Evolutionary conservation across 768 basidiomycete species (phyloP).

Genomic region (Melanogaster broomeanus): DNA sequence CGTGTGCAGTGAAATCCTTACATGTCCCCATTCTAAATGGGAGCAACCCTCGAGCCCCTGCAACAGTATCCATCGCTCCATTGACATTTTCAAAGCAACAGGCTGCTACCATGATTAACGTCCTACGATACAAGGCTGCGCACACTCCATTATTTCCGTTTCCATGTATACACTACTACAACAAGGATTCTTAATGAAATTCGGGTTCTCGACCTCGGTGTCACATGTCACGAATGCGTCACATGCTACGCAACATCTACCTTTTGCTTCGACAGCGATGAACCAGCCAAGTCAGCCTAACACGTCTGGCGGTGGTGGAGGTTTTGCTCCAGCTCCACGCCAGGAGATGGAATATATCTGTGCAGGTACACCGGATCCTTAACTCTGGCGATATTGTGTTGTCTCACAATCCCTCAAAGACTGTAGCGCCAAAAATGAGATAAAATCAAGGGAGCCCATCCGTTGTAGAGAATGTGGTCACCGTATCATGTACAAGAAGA

Average conservation of each 20-base stretch:
- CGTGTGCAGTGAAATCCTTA: too few species aligned
- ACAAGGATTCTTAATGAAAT: too few species aligned
- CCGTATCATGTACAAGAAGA: constrained; percentile 98
- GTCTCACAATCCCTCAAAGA: constrained; percentile 47
- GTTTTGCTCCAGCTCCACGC: constrained; percentile 41
- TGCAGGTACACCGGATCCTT: constrained; percentile 57
- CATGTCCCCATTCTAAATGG: too few species aligned
- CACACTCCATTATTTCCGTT: too few species aligned
- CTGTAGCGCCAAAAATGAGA: constrained; percentile 91
- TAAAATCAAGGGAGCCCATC: constrained; percentile 89
- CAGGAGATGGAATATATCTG: constrained; percentile 85
- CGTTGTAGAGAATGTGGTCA: constrained; percentile 97
- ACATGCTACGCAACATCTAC: constrained; percentile 19
- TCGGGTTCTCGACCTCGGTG: neutral
- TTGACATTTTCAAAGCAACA: too few species aligned
- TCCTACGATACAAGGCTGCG: too few species aligned
- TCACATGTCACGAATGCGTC: constrained; percentile 17
- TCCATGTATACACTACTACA: too few species aligned
- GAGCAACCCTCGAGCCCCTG: too few species aligned
- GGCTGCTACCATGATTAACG: too few species aligned
- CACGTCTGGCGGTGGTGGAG: constrained; percentile 33
- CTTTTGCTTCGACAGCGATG: constrained; percentile 30
- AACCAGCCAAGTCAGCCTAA: constrained; percentile 38
- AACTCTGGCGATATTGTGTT: constrained; percentile 1
- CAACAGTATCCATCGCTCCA: too few species aligned